Evolutionary conservation across 768 basidiomycete species (phyloP), one percentile per base, ranked within the genome.

Genomic region (Phaeotremella fagi): DNA sequence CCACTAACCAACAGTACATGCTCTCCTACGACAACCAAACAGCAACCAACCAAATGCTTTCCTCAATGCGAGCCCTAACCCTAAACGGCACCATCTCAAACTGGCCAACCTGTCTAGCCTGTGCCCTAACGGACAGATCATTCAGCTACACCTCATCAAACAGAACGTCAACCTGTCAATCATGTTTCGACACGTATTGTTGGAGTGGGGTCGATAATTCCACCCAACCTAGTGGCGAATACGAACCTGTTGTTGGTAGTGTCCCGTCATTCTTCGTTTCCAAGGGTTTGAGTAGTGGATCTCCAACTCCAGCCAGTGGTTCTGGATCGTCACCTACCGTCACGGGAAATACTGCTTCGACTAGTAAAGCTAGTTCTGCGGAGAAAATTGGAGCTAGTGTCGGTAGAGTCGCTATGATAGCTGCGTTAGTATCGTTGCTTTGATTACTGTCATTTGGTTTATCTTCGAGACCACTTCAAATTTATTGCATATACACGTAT

Each of bases 31-130:
- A 79, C 15, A 72, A 73, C 18, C 75, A 78, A 23, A 81, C 85
- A 55, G 81, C 80, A 2, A 73, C 71, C 31, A 64, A 82, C 3
- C 83, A 86, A 70, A 75, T 88, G 44, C 78, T 83, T 60, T 84
- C 86, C 66, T 83, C 81, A 0, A 79, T 80, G 25, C 80, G 74
- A 15, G 64, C 65, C 16, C 28, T 71, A 11, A 70, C 85, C 45
- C 76, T 81, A 31, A 84, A 80, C 53, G 72, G 68, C 4, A 76
- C 82, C 26, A 87, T 84, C 52, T 66, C 75, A 2, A 63, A 80
- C 47, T 85, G 79, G 77, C 79, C 83, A 2, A 78, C 77, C 33
- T 90, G 88, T 61, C 76, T 90, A 20, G 82, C 82, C 65, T 85
- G 88, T 69, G 88, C 80, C 55, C 80, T 78, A 60, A 82, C 75